Percentiles rank a stretch among this genome's conserved stretches.
Evolutionary conservation across 75 land plant genomes (phyloP).

Genomic region (Cunninghamia lanceolata): DNA sequence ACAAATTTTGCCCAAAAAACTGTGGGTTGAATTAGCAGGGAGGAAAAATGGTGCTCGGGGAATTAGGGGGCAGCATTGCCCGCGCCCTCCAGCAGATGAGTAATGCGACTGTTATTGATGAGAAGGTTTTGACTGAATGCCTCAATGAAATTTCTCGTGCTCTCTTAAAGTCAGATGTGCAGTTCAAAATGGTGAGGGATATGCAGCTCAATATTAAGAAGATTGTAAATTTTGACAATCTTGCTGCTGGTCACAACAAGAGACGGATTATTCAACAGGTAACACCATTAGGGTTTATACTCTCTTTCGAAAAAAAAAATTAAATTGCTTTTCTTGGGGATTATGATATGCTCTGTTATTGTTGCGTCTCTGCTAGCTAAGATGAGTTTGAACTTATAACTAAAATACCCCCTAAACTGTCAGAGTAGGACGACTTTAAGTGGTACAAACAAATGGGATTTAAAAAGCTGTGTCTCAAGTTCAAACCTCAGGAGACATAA

Average conservation of each 20-base stretch:
- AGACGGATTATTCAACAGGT: slow-evolving; percentile 45
- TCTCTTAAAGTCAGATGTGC: slow-evolving; percentile 63
- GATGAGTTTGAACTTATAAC: not conserved
- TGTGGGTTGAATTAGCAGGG: not conserved
- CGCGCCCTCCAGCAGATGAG: slow-evolving; percentile 96
- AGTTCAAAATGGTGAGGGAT: slow-evolving; percentile 38
- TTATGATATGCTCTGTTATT: not conserved
- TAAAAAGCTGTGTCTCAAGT: not conserved
- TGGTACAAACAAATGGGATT: not conserved
- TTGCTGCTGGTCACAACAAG: slow-evolving; percentile 53
- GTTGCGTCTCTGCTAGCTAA: not conserved
- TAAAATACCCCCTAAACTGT: not conserved
- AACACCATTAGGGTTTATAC: not conserved
- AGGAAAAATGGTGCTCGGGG: slow-evolving; percentile 77
- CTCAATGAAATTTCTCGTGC: slow-evolving; percentile 94
- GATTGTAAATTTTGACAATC: slow-evolving; percentile 39
- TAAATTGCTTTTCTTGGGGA: no score
- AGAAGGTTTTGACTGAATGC: slow-evolving; percentile 83
- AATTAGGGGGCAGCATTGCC: slow-evolving; percentile 87
- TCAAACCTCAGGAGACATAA: not conserved
- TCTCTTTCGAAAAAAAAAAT: not conserved
- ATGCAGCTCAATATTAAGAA: slow-evolving; percentile 44
- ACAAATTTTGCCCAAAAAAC: no score
- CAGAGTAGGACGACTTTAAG: not conserved
- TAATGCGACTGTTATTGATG: slow-evolving; percentile 91